These are phyloP conservation scores for Planoprotostelium fungivorum DNA, from an alignment of 78 protist species.

Conservation along the genomic window DNA sequence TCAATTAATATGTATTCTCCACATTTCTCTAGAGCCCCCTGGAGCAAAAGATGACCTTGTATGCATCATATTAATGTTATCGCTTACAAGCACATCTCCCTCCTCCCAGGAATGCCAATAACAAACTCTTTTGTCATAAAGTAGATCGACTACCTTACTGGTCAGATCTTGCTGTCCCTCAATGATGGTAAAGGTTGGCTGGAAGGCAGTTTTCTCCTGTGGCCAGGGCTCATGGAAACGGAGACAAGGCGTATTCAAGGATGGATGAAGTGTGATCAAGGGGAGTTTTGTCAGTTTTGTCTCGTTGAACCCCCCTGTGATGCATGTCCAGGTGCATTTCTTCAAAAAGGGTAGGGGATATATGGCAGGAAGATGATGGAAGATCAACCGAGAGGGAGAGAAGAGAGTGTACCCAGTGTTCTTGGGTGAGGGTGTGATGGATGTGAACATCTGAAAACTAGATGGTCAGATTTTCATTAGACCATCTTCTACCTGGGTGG, in stretches of 20 bases:
- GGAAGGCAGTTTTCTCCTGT: background rate
- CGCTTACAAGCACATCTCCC: background rate
- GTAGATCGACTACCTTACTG: background rate
- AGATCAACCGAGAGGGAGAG: background rate
- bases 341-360: background rate
- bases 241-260: background rate
- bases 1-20: background rate
- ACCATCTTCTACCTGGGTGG: background rate
- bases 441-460: background rate
- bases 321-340: background rate
- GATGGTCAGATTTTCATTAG: too few species aligned
- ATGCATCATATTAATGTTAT: background rate
- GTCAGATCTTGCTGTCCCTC: background rate
- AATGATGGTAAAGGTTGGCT: background rate
- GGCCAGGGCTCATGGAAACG: background rate
- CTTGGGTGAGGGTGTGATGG: background rate
- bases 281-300: background rate
- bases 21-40: background rate
- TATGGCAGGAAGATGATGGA: background rate
- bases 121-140: background rate
- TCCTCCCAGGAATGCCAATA: background rate
- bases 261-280: background rate
- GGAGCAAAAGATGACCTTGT: background rate
- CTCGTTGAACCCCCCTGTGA: background rate
- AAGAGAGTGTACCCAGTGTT: background rate